These are phyloP conservation scores for Adansonia grandidieri DNA, from an alignment of 441 rosid genomes.

Conservation along the genomic window DNA sequence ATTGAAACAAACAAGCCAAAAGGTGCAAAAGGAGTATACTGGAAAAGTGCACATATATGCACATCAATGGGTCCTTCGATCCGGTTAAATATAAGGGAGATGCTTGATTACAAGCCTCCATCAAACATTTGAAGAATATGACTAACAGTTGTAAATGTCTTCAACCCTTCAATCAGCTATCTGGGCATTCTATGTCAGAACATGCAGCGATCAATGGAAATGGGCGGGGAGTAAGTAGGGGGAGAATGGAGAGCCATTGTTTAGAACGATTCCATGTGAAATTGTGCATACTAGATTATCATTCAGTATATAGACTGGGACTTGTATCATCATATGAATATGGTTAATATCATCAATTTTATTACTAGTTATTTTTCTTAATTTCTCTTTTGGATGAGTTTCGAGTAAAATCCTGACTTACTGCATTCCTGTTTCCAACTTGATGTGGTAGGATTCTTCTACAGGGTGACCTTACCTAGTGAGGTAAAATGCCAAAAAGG, in stretches of 20 bases:
- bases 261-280: background rate
- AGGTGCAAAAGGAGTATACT: constrained; percentile 96
- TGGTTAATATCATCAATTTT: constrained; percentile 13
- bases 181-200: constrained; percentile 19
- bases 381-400: background rate
- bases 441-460: background rate
- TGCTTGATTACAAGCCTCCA: constrained; percentile 80
- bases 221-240: background rate
- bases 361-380: too few relatives aligned
- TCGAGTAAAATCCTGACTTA: background rate
- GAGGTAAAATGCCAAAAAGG: too few relatives aligned
- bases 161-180: constrained; percentile 31
- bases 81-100: constrained; percentile 80
- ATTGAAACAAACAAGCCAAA: constrained; percentile 92
- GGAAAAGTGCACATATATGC: constrained; percentile 92
- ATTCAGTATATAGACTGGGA: constrained; percentile 21
- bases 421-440: background rate
- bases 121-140: constrained; percentile 36
- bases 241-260: background rate
- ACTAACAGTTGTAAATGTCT: constrained; percentile 28
- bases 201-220: constrained; percentile 20
- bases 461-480: too few relatives aligned
- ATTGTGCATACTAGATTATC: constrained; percentile 3
- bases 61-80: constrained; percentile 98
- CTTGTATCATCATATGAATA: constrained; percentile 17